Evolutionary conservation across 1,284 basidiomycete species (phyloP), one percentile per base, ranked within the genome.

Genomic region (Ceraceosorus bombacis): DNA sequence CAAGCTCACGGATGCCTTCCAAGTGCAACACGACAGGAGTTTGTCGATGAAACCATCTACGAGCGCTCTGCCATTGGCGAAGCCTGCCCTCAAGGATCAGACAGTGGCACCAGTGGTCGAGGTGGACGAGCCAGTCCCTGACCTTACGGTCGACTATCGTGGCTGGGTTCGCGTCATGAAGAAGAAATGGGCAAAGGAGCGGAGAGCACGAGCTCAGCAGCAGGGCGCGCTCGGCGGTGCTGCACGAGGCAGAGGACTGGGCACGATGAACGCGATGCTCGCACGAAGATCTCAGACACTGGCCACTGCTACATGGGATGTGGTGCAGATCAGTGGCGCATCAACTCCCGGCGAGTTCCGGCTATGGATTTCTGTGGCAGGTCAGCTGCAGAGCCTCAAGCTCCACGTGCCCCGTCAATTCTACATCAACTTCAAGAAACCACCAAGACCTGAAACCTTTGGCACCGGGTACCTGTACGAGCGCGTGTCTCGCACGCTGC

Each of bases 1-100:
- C 80, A 96, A 93, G 79, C 82, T 99, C 51, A 94, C 92, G 0
- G 91, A 96, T 72, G 96, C 97, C 81, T 98, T 98, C 81, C 83
- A 81, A 51, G 53, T 48, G 37, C 43, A 46, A 37, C 17, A 50
- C 49, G 5, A 53, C 10, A 13, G n/a, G 13, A 57, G 13, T 12
- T 51, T 56, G 12, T 49, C 38, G 9, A 48, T 37, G 27, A 15
- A 46, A 10, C 10, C 10, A 10, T 10, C 10, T 15, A 46, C 41
- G 48, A n/a, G 15, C 27, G 43, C 37, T 12, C 6, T 15, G 12
- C 5, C 37, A 8, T 46, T 54, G 59, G 64, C 41, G 49, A 58
- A 6, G 60, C 54, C 46, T 6, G 49, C 49, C 8, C 27, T 27
- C 49, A 37, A 37, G 27, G 4, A 49, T 13, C 36, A 27, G 43